Base-by-base conservation (phyloP, 306 rosid genomes). In the Aeschynomene evenia region DNA sequence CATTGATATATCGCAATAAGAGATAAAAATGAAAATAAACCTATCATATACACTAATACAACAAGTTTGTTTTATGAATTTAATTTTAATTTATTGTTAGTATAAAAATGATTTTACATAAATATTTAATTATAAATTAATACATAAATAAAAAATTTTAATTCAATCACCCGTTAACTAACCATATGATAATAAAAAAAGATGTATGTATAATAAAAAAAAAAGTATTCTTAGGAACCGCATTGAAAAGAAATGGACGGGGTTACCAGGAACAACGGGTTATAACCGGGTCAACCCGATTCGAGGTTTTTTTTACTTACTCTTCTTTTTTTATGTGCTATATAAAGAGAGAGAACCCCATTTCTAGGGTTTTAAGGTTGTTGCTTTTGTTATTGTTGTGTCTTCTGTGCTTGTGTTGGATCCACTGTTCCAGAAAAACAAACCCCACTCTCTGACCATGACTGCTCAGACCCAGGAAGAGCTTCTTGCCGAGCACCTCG, bases 401-500 rank as follows among this genome's bases (percentile, higher is more conserved):
- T 12, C 9, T 5, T 45, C 7, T 9, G 20, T 45, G 18, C 8
- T 10, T 2, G 58, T 18, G 42, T 69, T 16, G 26, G 56, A 28
- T 64, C 77, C 16, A 6, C 11, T 19, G 31, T 26, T 0, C 42
- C 67, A 24, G 23, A 45, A 68, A 1, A 7, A n/a, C n/a, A n/a
- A n/a, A n/a, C n/a, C 19, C 8, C 37, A 4, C 21, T 12, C 6
- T 7, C 1, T 43, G 28, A 29, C 78, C 1, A 82, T 82, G 86
- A 75, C 84, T 66, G 86, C 83, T 34, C 66, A 71, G 53, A 70
- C 76, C 2, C 81, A 79, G 19, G 79, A 82, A 33, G 86, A 82
- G 79, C 83, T 82, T 66, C 86, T 82, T 9, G 86, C 81, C 0
- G 28, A 31, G 0, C 83, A 50, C 20, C 83, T 82, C 60, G 80